Evolutionary conservation across 1,139 yeast genomes (phyloP), one percentile per base, ranked within the genome.

Genomic region (Yamadazyma membranifaciens): DNA sequence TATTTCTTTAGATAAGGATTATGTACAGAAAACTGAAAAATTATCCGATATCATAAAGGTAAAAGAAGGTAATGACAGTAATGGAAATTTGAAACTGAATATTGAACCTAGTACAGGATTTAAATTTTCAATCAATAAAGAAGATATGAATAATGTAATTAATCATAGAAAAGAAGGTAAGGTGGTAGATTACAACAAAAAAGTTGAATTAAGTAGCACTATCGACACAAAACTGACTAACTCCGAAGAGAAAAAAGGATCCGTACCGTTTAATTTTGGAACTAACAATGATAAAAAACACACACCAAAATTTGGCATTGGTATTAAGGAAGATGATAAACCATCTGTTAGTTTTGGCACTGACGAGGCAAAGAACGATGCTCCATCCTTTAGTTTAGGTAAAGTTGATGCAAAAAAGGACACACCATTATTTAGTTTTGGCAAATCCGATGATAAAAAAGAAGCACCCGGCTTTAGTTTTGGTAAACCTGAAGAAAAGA

Each of bases 81-180:
- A 44, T 20, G 42, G 37, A 15, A 40, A 31, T 9, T 41, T 45
- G 9, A 44, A 46, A 5, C 45, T 46, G 16, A 26, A 49, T 1
- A 37, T 52, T 7, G 60, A 58, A 17, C 75, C 75, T 13, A 67
- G 72, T 33, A 56, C 65, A 2, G 75, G 73, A 1, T 69, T 69
- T 51, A 57, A 63, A 28, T 69, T 69, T 44, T 55, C 63, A 7
- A 57, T 65, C 12, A 62, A 63, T 34, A 56, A 59, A 37, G 49
- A 52, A 9, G 60, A 61, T 34, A 51, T 67, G 30, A 45, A 51
- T 28, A 51, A 56, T 9, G 55, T 65, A 10, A 45, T 62, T 7
- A 49, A 50, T 27, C 57, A 52, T 33, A 48, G 61, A 17, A 46
- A 45, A 6, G 55, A 52, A 26, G 52, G 42, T 13, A 49, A 53